Base-by-base conservation (phyloP, 768 basidiomycete genomes). In the Rossbeevera mucosa region DNA sequence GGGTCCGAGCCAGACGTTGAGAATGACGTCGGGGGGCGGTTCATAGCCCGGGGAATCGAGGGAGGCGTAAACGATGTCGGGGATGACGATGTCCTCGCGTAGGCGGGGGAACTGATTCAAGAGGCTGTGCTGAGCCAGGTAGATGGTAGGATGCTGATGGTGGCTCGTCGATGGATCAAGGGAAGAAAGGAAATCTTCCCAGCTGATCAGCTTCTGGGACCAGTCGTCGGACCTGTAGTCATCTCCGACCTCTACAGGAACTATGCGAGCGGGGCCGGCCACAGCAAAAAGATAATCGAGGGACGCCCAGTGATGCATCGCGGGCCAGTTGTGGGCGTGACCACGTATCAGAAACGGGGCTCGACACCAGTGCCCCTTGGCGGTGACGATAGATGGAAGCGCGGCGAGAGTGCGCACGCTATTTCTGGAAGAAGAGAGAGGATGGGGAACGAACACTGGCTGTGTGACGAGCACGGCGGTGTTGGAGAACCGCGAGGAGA, bases 121-220 rank as follows among this genome's bases (percentile, higher is more conserved):
- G 13, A 99, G 78, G 59, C 83, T 80, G 71, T 99, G 86, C 64
- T 99, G 96, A 0, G 96, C 96, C 41, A 99, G 81, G 67, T 99
- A 99, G 31, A 86, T 59, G 13, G 73, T 64, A 2, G 76, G 64
- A 46, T 50, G 57, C 18, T 56, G 56, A 44, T 51, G 57, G 28
- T 57, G 56, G 42, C 51, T 52, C 14, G 56, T 50, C 48, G 71
- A 69, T 50, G 60, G 42, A 51, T 50, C 58, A 29, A 85, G 59
- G 54, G 72, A 67, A 52, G 73, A 59, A 7, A 97, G 73, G 65
- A 98, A 94, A 2, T 74, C 75, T 30, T 88, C 82, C 83, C 92
- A 96, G 20, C 66, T 60, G 68, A 96, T 80, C 49, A 98, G 73
- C 57, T 71, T 70, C 66, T 95, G 95, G 1, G 78, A 78, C 96